Percentiles rank a stretch among this genome's conserved stretches.
Conservation (phyloP, 805 yeast genomes). For the Yamadazyma sp. region DNA sequence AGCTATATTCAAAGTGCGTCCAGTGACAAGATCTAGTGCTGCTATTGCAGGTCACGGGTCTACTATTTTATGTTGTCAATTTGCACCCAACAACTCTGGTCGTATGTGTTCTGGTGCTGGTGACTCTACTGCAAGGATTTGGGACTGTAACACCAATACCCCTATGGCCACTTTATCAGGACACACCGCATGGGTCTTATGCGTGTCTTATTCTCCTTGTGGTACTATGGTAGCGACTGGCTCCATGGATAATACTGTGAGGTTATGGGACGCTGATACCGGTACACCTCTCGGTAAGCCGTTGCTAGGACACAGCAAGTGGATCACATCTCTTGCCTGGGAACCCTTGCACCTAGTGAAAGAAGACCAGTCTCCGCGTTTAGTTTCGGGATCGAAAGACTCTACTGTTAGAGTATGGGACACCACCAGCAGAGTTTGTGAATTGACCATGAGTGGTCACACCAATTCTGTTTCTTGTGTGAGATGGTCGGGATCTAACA, state of each 20-base stretch:
- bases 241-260: constrained; percentile 85
- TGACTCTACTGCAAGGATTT: constrained; percentile 89
- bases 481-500: constrained; percentile 93
- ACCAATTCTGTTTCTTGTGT: constrained; percentile 88
- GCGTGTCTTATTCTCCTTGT: constrained; percentile 90
- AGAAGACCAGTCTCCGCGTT: constrained; percentile 63
- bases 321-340: constrained; percentile 90
- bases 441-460: constrained; percentile 81
- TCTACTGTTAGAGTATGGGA: constrained; percentile 92
- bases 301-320: constrained; percentile 78
- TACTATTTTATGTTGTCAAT: constrained; percentile 86
- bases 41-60: constrained; percentile 96
- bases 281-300: constrained; percentile 77
- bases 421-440: constrained; percentile 61
- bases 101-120: constrained; percentile 95
- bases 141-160: constrained; percentile 97
- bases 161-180: constrained; percentile 80
- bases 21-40: constrained; percentile 87
- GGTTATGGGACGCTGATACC: constrained; percentile 79
- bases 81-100: constrained; percentile 86
- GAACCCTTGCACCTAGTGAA: constrained; percentile 85
- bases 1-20: constrained; percentile 89
- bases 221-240: constrained; percentile 94
- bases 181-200: constrained; percentile 90
- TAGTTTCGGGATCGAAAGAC: constrained; percentile 90